Evolutionary conservation across 2,329 filamentous ascomycete species (phyloP), one percentile per base, ranked within the genome.

Genomic region (Epichloe bromicola): DNA sequence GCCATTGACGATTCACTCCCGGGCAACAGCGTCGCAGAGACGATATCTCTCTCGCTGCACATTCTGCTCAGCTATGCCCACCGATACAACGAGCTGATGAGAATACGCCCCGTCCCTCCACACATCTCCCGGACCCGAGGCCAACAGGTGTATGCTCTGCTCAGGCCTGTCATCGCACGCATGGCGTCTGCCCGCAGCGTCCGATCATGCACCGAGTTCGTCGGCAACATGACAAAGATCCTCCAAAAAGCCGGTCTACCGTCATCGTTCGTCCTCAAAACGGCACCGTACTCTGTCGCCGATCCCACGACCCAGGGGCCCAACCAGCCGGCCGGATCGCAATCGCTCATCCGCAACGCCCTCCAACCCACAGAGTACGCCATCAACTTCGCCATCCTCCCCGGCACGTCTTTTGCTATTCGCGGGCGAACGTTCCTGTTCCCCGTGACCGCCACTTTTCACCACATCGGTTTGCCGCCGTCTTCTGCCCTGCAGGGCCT

Each of bases 61-160:
- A 75, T 96, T 20, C 74, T 96, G 2, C 79, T 97, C 7, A 79
- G 78, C 46, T 83, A 90, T 56, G 82, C 86, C 2, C 91, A 97
- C 64, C 80, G 85, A 10, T 79, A 86, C 61, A 89, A 84, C 56
- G 78, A 88, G 54, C 72, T 80, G 39, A 77, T 78, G 42, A 79
- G 89, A 50, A 85, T 83, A 1, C 78, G 82, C 33, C 72, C 81
- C 40, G 56, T 68, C 36, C 62, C 70, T 36, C 65, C 70, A 53
- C 56, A 73, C 55, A 59, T 69, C 59, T 55, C 63, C 26, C 65
- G 67, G 47, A 58, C 64, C 30, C 58, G 67, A 10, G 63, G 67
- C 4, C 66, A 69, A 42, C 70, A 71, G 37, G 65, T 72, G 2
- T 74, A 77, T 57, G 65, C 67, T 15, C 70, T 81, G 33, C 64